Base-by-base conservation (phyloP, 805 yeast species). In the Ogataea populi-albae region DNA sequence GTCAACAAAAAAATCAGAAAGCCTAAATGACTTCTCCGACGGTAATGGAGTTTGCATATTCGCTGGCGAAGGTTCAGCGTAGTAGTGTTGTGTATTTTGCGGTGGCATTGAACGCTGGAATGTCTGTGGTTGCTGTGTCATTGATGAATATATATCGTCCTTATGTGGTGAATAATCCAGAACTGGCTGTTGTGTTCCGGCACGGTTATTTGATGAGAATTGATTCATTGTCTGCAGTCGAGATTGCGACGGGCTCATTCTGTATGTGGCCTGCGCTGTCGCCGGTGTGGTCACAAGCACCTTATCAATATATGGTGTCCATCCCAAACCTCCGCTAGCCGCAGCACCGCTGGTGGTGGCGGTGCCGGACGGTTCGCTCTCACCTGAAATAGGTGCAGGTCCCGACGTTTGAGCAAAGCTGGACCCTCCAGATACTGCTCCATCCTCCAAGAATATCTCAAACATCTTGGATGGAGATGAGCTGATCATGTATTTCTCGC, bases 381-480 rank as follows among this genome's bases (percentile, higher is more conserved):
- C 30, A 7, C 12, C 11, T 8, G 30, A 15, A 6, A 15, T 21
- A 8, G 30, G 19, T 10, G 19, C 21, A 9, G 15, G 7, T 8
- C 21, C n/a, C 11, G 21, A 19, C 20, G 30, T 8, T 14, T 31
- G 26, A 22, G 17, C 17, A 14, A 22, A 23, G 25, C 16, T 22
- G 19, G 26, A n/a, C 8, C 23, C 34, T 17, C 27, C 23, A 12
- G 41, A 41, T 3, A 29, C 31, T 8, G 35, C 33, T 12, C 43
- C 34, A 9, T 47, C 52, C 15, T 45, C 53, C 14, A 52, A 34
- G 31, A 49, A 40, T 23, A 47, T 52, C 30, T 54, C 59, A 33
- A 52, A 49, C 50, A 51, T 48, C 41, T 51, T 52, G 4, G 57
- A 44, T 7, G 59, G 59, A 30, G 57, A 52, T n/a, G 59, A 54